Evolutionary conservation across 1,284 basidiomycete species (phyloP), one percentile per base, ranked within the genome.

Genomic region (Pascua guehoae): DNA sequence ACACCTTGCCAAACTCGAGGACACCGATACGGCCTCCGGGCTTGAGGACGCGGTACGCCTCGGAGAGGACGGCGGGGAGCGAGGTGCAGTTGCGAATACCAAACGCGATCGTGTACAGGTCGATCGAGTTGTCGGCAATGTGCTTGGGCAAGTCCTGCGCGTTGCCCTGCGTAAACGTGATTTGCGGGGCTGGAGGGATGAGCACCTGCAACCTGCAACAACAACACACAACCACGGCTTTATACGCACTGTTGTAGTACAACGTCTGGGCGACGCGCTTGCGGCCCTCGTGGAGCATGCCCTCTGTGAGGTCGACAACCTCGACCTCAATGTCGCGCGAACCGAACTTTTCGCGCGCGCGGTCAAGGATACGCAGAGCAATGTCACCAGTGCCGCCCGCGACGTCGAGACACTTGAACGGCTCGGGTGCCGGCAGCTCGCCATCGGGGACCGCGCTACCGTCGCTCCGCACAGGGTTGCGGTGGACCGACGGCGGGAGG

Each of bases 321-420:
- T 91, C 88, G 0, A 99, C 93, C 51, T 83, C 85, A 14, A 91
- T 90, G 72, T 94, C 90, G 63, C 93, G 81, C 73, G 91, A 90
- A 4, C 87, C 88, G 73, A 94, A 89, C 60, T 87, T 87, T 68
- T 93, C 90, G 58, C 91, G 81, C 11, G 92, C 94, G 67, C 89
- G 84, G 79, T 99, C 94, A 49, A 99, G 81, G 63, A 99, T 89
- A 41, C 95, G 83, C 56, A 97, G 82, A 4, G 95, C 96, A 74
- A 99, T 95, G 80, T 99, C 96, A 15, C 96, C 96, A 8, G 93
- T 99, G 44, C 96, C 96, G 42, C 96, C 96, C 0, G 95, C 96
- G 38, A 98, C 91, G 73, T 99, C 96, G 53, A 99, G 86, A 74
- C 92, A 96, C 63, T 78, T 74, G 69, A 77, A 77, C 83, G 84